These are phyloP conservation scores for Colletotrichum navitas DNA, from an alignment of 2,329 filamentous ascomycete genomes.

Conservation along the genomic window DNA sequence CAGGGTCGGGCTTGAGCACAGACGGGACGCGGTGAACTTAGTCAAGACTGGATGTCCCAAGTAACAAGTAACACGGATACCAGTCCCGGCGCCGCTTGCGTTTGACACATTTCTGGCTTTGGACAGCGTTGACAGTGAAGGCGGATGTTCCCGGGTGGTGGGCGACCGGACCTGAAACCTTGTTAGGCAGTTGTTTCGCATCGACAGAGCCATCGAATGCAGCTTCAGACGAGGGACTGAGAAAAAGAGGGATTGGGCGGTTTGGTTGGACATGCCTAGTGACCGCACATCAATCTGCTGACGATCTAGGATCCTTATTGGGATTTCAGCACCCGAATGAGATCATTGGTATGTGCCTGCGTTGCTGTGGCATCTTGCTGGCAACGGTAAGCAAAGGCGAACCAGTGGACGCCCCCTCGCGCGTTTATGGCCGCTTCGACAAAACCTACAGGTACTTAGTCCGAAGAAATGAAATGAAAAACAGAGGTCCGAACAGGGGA, in stretches of 20 bases:
- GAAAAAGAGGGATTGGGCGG: background rate
- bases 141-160: constrained; percentile 20
- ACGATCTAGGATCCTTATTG: background rate
- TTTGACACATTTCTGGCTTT: background rate
- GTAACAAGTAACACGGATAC: background rate
- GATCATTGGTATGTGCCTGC: background rate
- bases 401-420: background rate
- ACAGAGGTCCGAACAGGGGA: constrained; percentile 2
- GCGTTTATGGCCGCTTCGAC: constrained; percentile 12
- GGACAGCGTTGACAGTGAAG: constrained; percentile 3
- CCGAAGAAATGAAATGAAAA: background rate
- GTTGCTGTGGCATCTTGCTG: background rate
- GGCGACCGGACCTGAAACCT: constrained; percentile 20
- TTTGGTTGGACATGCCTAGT: background rate
- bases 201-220: background rate
- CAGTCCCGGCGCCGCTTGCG: background rate
- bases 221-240: background rate
- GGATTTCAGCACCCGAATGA: background rate
- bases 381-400: background rate
- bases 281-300: background rate
- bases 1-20: constrained; percentile 26
- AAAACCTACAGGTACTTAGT: background rate
- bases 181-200: constrained; percentile 31
- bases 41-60: constrained; percentile 21
- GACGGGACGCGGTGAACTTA: constrained; percentile 11